phyloP scores from a whole-genome alignment of 495 filamentous ascomycete genomes.

The Neurospora sp. region DNA sequence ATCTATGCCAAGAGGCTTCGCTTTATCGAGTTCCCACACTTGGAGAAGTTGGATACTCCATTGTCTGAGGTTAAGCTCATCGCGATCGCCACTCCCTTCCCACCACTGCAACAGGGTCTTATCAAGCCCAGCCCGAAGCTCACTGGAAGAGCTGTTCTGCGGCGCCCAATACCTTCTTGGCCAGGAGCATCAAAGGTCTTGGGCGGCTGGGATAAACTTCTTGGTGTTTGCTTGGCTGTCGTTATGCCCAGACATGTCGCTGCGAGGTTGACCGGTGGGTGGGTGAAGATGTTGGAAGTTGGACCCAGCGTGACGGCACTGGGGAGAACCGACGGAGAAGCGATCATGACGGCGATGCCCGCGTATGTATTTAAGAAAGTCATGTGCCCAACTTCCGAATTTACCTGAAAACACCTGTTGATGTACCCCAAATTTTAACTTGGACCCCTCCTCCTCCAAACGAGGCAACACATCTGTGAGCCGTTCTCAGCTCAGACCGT shows the following conservation, averaged over 20 bases:
- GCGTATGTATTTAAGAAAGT: background rate
- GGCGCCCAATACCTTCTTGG: background rate
- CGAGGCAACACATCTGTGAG: background rate
- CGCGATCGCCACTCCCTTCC: background rate
- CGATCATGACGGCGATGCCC: background rate
- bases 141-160: background rate
- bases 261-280: conserved; percentile 1
- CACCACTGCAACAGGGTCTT: background rate
- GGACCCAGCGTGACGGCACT: background rate
- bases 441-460: background rate
- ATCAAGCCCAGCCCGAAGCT: background rate
- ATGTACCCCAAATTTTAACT: background rate
- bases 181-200: background rate
- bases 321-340: background rate
- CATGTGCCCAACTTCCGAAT: background rate
- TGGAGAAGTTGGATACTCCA: background rate
- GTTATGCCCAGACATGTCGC: background rate
- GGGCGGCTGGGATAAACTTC: conserved; percentile 16
- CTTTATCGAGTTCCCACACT: background rate
- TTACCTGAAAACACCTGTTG: background rate
- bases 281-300: conserved; percentile 2
- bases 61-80: background rate
- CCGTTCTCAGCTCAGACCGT: background rate
- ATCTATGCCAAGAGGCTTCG: background rate
- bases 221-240: conserved; percentile 21